phyloP scores from a whole-genome alignment of 2,329 filamentous ascomycete genomes.

The Hymenoscyphus occultus region DNA sequence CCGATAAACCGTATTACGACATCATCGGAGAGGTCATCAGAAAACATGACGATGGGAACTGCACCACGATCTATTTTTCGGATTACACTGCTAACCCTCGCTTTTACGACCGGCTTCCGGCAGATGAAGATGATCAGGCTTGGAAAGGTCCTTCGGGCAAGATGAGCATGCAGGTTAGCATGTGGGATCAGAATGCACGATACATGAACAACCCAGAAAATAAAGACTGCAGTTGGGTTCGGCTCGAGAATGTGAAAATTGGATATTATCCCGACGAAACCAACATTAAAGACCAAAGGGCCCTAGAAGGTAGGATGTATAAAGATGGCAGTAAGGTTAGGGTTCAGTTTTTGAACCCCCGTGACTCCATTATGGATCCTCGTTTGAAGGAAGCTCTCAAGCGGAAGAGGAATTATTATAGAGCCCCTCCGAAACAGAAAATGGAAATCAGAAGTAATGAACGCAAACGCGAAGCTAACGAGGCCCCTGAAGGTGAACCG shows the following conservation, averaged over 20 bases:
- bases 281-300: slow-evolving; percentile 46
- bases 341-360: slow-evolving; percentile 50
- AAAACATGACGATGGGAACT: slow-evolving; percentile 46
- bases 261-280: slow-evolving; percentile 33
- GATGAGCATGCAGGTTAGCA: slow-evolving; percentile 66
- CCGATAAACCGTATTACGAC: slow-evolving; percentile 55
- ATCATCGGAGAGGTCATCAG: slow-evolving; percentile 70
- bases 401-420: slow-evolving; percentile 51
- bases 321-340: slow-evolving; percentile 59
- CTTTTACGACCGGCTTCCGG: slow-evolving; percentile 50
- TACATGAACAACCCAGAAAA: slow-evolving; percentile 54
- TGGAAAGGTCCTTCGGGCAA: slow-evolving; percentile 77
- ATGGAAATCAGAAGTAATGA: slow-evolving; percentile 40
- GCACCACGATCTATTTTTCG: slow-evolving; percentile 66
- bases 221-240: slow-evolving; percentile 58
- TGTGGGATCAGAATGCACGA: slow-evolving; percentile 65
- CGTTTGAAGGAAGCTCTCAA: slow-evolving; percentile 56
- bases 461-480: slow-evolving; percentile 31
- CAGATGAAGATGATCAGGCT: slow-evolving; percentile 49
- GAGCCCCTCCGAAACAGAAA: slow-evolving; percentile 41
- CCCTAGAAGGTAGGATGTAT: slow-evolving; percentile 70
- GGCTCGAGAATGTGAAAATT: slow-evolving; percentile 69
- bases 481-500: slow-evolving; percentile 17
- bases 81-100: slow-evolving; percentile 74
- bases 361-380: slow-evolving; percentile 44